Evolutionary conservation across 495 filamentous ascomycete species (phyloP).

Genomic region (Schizothecium vesticola): DNA sequence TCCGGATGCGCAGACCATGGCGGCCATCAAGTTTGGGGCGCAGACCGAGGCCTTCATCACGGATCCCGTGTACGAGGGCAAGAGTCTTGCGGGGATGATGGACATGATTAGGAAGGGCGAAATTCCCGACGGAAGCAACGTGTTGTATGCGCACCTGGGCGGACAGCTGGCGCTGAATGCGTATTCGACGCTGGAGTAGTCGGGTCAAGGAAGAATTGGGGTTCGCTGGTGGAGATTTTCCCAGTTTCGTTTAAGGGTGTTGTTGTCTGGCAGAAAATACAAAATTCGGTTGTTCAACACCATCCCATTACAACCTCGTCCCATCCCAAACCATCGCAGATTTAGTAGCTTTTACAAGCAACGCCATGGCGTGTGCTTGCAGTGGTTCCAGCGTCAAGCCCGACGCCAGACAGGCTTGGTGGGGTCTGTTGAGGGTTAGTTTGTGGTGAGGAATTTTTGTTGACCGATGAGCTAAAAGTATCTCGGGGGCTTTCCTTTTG

Average conservation of each 20-base stretch:
- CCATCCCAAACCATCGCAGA: neutral
- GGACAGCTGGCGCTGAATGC: slow-evolving; percentile 60
- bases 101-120: slow-evolving; percentile 55
- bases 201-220: neutral
- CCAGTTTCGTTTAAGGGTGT: neutral
- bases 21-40: slow-evolving; percentile 58
- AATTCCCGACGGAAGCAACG: slow-evolving; percentile 48
- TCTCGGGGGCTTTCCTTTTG: neutral
- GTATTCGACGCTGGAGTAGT: slow-evolving; percentile 31
- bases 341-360: neutral
- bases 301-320: neutral
- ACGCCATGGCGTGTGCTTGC: neutral
- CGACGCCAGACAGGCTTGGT: neutral
- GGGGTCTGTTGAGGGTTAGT: neutral
- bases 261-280: neutral
- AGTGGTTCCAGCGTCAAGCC: neutral
- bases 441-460: slow-evolving; percentile 19
- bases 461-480: slow-evolving; percentile 15
- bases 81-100: slow-evolving; percentile 61
- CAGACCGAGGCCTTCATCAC: slow-evolving; percentile 60
- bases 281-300: neutral
- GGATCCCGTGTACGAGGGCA: slow-evolving; percentile 64
- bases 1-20: slow-evolving; percentile 51
- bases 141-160: slow-evolving; percentile 60
- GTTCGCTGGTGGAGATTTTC: no score